Percentiles rank a stretch among this genome's conserved stretches.
These are phyloP conservation scores for Alternaria atra DNA, from an alignment of 2,329 filamentous ascomycete species.

Conservation along the genomic window DNA sequence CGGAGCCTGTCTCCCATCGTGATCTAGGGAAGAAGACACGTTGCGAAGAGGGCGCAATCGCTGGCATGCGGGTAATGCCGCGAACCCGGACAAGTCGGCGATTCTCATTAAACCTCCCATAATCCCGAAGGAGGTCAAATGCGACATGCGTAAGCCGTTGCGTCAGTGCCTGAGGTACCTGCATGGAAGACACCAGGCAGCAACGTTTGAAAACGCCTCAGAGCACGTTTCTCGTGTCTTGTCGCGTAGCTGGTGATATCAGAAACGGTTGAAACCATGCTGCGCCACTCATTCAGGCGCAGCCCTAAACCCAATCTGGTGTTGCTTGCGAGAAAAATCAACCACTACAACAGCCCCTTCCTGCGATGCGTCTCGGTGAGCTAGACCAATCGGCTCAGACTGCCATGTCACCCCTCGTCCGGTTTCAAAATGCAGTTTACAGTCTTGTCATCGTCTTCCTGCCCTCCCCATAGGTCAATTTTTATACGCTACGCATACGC, in stretches of 20 bases:
- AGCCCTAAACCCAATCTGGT: slow-evolving; percentile 23
- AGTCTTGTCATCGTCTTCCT: slow-evolving; percentile 15
- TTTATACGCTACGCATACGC: slow-evolving; percentile 8
- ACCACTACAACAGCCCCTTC: slow-evolving; percentile 16
- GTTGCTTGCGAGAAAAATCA: slow-evolving; percentile 34
- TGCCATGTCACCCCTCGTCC: slow-evolving; percentile 13
- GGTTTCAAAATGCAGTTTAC: slow-evolving; percentile 21
- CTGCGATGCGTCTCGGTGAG: slow-evolving; percentile 17
- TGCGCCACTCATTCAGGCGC: slow-evolving; percentile 16
- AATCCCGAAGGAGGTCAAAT: background rate
- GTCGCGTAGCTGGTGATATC: slow-evolving; percentile 4
- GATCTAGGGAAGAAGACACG: background rate
- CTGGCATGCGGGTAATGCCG: background rate
- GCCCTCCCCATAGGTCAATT: slow-evolving; percentile 23
- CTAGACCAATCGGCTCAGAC: slow-evolving; percentile 20
- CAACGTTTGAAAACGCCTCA: slow-evolving; percentile 6
- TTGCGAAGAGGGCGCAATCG: background rate
- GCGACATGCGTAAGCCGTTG: slow-evolving; percentile 27
- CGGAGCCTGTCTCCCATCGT: background rate
- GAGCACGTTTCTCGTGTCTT: background rate
- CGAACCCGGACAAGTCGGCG: slow-evolving; percentile 1
- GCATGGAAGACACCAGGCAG: slow-evolving; percentile 18
- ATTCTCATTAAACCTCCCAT: background rate
- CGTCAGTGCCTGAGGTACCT: slow-evolving; percentile 29
- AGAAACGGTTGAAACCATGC: slow-evolving; percentile 5